Percentiles rank a stretch among this genome's conserved stretches.
Evolutionary conservation across 305 asterid species (phyloP).

Genomic region (Solanum hybrid): DNA sequence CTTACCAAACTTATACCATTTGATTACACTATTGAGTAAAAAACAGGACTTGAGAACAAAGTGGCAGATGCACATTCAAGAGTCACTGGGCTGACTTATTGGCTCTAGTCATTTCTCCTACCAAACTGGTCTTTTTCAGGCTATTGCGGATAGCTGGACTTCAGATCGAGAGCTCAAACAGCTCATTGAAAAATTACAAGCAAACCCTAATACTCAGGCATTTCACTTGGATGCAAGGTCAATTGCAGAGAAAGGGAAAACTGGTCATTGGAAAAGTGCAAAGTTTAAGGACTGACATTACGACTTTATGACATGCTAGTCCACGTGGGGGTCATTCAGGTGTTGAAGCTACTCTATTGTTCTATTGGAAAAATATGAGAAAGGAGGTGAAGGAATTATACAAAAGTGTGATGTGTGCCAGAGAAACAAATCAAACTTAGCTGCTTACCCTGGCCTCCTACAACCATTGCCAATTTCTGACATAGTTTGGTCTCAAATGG

Average conservation of each 20-base stretch:
- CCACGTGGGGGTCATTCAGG: neutral
- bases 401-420: neutral
- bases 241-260: neutral
- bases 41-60: neutral
- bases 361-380: neutral
- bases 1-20: too few species aligned
- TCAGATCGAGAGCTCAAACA: neutral
- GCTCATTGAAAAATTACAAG: neutral
- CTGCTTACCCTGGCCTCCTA: neutral
- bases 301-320: neutral
- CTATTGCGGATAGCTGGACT: neutral
- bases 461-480: neutral
- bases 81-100: neutral
- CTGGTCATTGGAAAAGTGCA: neutral
- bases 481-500: neutral
- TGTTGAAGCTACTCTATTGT: neutral
- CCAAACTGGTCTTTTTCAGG: neutral
- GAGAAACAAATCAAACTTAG: neutral
- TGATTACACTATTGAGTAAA: neutral
- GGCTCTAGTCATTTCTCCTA: neutral
- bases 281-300: neutral
- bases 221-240: neutral
- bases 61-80: neutral
- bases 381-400: neutral
- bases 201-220: neutral